Conservation (phyloP, 495 filamentous ascomycete genomes). For the Aspergillus incahuasiensis region DNA sequence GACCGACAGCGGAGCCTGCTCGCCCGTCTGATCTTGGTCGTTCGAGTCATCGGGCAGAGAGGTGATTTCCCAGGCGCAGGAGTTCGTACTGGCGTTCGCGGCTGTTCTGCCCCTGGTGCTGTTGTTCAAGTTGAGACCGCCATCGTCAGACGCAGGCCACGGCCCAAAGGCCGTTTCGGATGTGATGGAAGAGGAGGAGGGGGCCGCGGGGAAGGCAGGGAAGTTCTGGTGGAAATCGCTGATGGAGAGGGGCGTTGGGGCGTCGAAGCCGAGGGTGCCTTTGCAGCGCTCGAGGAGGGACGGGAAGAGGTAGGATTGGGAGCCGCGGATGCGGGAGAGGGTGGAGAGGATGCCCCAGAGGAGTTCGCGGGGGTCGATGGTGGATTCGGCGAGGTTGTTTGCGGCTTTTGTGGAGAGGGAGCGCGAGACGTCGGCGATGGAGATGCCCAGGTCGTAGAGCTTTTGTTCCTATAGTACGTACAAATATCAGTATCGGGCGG, state of each 20-base stretch:
- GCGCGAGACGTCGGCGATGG: slow-evolving; percentile 35
- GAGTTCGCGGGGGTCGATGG: slow-evolving; percentile 34
- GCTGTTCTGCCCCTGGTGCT: not conserved
- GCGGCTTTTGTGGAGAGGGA: slow-evolving; percentile 31
- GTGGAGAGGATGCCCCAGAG: slow-evolving; percentile 42
- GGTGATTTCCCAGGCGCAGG: slow-evolving; percentile 7
- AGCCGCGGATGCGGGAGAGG: slow-evolving; percentile 39
- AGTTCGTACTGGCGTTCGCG: not conserved
- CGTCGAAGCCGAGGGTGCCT: slow-evolving; percentile 30
- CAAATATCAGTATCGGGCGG: no score
- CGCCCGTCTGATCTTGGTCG: not conserved
- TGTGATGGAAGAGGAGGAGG: not conserved
- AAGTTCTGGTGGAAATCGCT: slow-evolving; percentile 23
- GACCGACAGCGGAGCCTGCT: not conserved
- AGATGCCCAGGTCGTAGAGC: slow-evolving; percentile 35
- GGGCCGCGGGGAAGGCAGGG: slow-evolving; percentile 16
- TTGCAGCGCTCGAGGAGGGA: slow-evolving; percentile 33
- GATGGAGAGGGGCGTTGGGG: slow-evolving; percentile 22
- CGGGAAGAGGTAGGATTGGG: slow-evolving; percentile 42
- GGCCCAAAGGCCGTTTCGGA: not conserved
- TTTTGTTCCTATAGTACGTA: slow-evolving; percentile 48
- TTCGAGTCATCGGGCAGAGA: not conserved
- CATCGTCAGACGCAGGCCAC: not conserved
- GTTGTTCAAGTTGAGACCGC: not conserved
- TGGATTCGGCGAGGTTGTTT: slow-evolving; percentile 28